Conservation (phyloP, 805 yeast genomes). For the Teunomyces atbi region DNA sequence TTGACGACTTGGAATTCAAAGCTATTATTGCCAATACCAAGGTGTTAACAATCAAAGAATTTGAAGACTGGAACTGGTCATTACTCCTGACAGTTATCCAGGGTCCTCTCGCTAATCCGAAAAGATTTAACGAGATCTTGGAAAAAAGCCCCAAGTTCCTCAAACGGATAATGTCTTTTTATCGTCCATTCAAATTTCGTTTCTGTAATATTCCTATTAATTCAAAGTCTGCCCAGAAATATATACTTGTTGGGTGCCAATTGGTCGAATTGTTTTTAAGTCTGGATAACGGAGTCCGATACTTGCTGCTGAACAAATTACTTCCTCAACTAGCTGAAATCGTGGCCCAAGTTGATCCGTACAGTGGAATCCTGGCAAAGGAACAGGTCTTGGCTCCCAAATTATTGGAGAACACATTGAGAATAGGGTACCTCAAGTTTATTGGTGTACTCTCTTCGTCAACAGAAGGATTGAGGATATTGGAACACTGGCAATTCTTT, state of each 20-base stretch:
- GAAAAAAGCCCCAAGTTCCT: conserved; percentile 77
- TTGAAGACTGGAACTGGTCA: conserved; percentile 85
- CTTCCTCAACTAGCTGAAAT: conserved; percentile 88
- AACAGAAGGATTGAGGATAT: conserved; percentile 59
- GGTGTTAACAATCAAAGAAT: conserved; percentile 76
- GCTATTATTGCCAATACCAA: conserved; percentile 63
- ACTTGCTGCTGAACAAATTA: conserved; percentile 69
- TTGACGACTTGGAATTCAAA: conserved; percentile 68
- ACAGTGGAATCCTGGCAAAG: conserved; percentile 66
- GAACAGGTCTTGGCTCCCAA: conserved; percentile 71
- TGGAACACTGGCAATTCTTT: conserved; percentile 83
- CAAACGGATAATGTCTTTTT: conserved; percentile 81
- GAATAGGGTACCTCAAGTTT: conserved; percentile 75
- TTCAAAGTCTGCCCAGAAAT: conserved; percentile 52
- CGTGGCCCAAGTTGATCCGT: conserved; percentile 79
- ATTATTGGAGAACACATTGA: conserved; percentile 60
- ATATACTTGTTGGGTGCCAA: conserved; percentile 71
- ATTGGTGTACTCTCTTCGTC: conserved; percentile 69
- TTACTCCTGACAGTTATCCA: conserved; percentile 66
- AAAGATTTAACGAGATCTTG: conserved; percentile 71
- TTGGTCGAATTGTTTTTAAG: conserved; percentile 64
- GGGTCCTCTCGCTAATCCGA: conserved; percentile 78
- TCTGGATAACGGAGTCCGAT: conserved; percentile 63
- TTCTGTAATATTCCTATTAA: conserved; percentile 48
- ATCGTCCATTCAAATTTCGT: conserved; percentile 85